Percentiles rank a stretch among this genome's conserved stretches.
These are phyloP conservation scores for Metarhizium rileyi DNA, from an alignment of 2,329 filamentous ascomycete genomes.

Conservation along the genomic window DNA sequence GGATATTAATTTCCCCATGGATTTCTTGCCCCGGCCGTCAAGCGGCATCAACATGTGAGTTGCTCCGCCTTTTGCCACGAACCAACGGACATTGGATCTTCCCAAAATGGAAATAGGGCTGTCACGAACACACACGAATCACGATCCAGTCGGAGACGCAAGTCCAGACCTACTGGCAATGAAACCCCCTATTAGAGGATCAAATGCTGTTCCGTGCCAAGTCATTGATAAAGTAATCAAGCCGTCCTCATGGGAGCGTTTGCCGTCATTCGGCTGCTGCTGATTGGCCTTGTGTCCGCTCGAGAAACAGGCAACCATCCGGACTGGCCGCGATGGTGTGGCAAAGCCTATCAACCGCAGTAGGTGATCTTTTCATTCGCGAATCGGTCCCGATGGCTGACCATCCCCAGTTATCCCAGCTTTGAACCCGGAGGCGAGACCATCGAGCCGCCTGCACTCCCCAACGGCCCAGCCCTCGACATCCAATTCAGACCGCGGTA, in stretches of 20 bases:
- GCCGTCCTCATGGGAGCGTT: neutral
- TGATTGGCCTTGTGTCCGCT: conserved; percentile 3
- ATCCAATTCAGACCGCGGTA: conserved; percentile 36
- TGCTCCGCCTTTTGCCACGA: too few relatives aligned
- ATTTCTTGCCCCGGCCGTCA: too few relatives aligned
- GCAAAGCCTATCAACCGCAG: conserved; percentile 35
- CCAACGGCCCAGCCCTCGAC: conserved; percentile 26
- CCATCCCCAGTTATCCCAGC: conserved; percentile 21
- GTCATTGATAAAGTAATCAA: neutral
- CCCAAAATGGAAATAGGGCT: neutral
- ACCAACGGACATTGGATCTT: neutral
- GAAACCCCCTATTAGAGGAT: too few relatives aligned
- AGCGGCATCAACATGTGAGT: too few relatives aligned
- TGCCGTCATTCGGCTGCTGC: neutral
- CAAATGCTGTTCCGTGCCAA: neutral
- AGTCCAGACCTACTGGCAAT: too few relatives aligned
- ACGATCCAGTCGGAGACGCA: too few relatives aligned
- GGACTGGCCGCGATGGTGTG: conserved; percentile 37
- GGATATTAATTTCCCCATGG: too few relatives aligned
- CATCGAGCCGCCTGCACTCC: conserved; percentile 21
- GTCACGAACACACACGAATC: too few relatives aligned
- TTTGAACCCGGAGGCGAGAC: conserved; percentile 37
- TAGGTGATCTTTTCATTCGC: conserved; percentile 12
- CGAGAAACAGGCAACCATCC: conserved; percentile 30
- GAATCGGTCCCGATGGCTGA: neutral